Evolutionary conservation across 2,329 filamentous ascomycete species (phyloP).

Genomic region (Ilyonectria robusta): DNA sequence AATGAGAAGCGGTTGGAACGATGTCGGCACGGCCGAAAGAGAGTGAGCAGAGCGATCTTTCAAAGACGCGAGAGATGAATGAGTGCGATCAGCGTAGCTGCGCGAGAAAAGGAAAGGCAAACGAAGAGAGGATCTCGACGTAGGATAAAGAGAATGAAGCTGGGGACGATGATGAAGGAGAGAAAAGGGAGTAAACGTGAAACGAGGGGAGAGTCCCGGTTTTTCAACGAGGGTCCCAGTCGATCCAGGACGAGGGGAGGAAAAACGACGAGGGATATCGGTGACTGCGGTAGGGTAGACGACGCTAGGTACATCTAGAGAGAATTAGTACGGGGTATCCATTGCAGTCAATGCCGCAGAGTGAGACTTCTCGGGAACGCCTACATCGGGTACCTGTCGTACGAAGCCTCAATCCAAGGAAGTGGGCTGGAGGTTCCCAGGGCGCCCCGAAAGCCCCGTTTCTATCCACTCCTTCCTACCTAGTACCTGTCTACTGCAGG

Average conservation of each 20-base stretch:
- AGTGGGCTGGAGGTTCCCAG: constrained; percentile 10
- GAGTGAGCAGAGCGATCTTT: constrained; percentile 59
- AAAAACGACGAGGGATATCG: constrained; percentile 9
- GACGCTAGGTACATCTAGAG: constrained; percentile 14
- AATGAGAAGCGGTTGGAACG: constrained; percentile 37
- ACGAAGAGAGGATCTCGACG: constrained; percentile 44
- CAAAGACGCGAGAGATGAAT: constrained; percentile 63
- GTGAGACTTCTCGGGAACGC: constrained; percentile 9
- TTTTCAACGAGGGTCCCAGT: constrained; percentile 40
- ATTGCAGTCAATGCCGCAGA: neutral
- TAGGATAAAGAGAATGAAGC: constrained; percentile 34
- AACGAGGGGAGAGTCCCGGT: constrained; percentile 40
- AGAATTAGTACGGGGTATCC: constrained; percentile 2
- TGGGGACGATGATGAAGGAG: constrained; percentile 42
- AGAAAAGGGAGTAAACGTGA: constrained; percentile 33
- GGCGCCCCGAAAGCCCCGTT: neutral
- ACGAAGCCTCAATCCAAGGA: constrained; percentile 17
- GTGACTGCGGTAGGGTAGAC: constrained; percentile 22
- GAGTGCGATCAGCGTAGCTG: constrained; percentile 55
- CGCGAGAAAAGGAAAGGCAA: constrained; percentile 48
- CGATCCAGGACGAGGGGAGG: constrained; percentile 21
- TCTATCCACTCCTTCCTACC: neutral
- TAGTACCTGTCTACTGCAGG: constrained; percentile 26
- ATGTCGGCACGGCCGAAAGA: constrained; percentile 55
- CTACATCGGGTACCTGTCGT: constrained; percentile 23